phyloP scores from a whole-genome alignment of 2,329 filamentous ascomycete genomes.

The Talaromyces sp. region DNA sequence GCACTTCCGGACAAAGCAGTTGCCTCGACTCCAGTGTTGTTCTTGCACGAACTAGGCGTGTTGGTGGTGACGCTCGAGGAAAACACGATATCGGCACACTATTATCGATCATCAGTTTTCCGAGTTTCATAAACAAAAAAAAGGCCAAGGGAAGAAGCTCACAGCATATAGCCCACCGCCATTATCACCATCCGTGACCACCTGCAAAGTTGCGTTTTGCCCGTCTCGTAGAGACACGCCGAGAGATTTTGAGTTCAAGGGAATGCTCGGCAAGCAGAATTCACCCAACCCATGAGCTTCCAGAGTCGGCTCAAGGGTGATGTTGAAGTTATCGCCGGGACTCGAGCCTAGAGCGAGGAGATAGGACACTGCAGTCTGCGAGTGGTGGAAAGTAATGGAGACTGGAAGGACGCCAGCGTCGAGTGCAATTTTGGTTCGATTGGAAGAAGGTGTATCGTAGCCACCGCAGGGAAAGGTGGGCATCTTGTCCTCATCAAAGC shows the following conservation, averaged over 20 bases:
- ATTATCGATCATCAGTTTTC: not conserved
- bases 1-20: conserved; percentile 34
- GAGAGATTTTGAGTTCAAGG: conserved; percentile 23
- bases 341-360: conserved; percentile 50
- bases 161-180: conserved; percentile 64
- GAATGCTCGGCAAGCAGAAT: conserved; percentile 61
- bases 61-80: conserved; percentile 44
- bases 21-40: conserved; percentile 52
- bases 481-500: conserved; percentile 45
- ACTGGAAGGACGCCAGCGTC: conserved; percentile 46
- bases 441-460: conserved; percentile 35
- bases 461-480: conserved; percentile 48
- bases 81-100: conserved; percentile 73
- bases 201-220: conserved; percentile 61
- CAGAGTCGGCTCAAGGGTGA: conserved; percentile 59
- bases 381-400: conserved; percentile 49
- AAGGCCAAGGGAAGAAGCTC: conserved; percentile 20
- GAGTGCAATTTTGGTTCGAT: conserved; percentile 46
- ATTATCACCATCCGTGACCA: conserved; percentile 58
- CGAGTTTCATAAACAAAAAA: not conserved
- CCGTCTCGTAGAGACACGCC: conserved; percentile 54
- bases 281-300: conserved; percentile 57
- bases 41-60: conserved; percentile 50
- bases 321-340: conserved; percentile 60
- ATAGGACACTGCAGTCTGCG: conserved; percentile 48